Evolutionary conservation across 805 yeast genomes (phyloP).

Genomic region (Monosporozyma solicola): DNA sequence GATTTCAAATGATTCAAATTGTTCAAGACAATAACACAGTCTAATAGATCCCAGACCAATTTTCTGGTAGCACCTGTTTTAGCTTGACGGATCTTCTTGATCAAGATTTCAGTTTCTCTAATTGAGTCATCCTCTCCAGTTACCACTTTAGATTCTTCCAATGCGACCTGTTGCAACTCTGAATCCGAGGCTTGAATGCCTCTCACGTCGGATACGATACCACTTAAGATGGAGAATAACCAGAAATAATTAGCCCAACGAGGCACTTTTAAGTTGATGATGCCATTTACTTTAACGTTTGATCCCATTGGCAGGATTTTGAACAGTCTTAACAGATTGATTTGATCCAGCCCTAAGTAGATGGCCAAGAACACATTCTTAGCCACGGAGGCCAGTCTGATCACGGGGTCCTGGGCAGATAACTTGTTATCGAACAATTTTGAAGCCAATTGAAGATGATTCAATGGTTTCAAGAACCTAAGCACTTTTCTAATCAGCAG

Average conservation of each 20-base stretch:
- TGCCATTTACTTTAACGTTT: conserved; percentile 21
- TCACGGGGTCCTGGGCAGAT: conserved; percentile 39
- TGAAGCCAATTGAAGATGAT: conserved; percentile 60
- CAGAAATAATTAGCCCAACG: conserved; percentile 63
- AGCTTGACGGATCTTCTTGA: neutral
- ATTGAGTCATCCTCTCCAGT: conserved; percentile 23
- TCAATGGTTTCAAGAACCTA: conserved; percentile 75
- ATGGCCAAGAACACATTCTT: conserved; percentile 55
- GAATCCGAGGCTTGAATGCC: conserved; percentile 36
- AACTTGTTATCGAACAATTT: conserved; percentile 63
- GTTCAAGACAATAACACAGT: conserved; percentile 65
- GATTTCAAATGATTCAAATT: conserved; percentile 49
- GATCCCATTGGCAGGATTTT: conserved; percentile 39
- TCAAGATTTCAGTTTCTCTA: neutral
- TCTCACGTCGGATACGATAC: conserved; percentile 51
- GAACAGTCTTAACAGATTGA: conserved; percentile 44
- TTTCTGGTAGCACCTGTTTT: conserved; percentile 47
- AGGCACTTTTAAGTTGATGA: conserved; percentile 42
- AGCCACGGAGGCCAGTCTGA: conserved; percentile 25
- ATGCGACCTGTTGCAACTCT: neutral
- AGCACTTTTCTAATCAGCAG: conserved; percentile 72
- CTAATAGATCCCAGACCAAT: conserved; percentile 68
- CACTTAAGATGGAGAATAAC: conserved; percentile 62
- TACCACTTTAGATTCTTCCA: neutral
- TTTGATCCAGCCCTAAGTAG: conserved; percentile 54